phyloP scores from a whole-genome alignment of 2,329 filamentous ascomycete species.

The Colletotrichum zoysiae region DNA sequence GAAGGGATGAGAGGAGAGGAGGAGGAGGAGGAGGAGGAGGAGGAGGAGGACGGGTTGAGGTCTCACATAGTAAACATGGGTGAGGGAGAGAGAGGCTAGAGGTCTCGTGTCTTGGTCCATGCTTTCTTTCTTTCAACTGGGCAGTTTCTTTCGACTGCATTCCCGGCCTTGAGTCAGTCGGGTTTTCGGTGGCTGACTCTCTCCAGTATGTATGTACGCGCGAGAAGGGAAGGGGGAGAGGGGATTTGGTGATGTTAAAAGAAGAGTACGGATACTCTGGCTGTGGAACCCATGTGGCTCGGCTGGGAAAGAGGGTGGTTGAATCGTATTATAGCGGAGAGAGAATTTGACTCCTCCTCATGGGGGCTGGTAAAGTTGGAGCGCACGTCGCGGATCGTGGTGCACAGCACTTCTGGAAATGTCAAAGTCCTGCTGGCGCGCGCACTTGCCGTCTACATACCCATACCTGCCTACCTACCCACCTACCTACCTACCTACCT shows the following conservation, averaged over 20 bases:
- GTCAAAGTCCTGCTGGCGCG: constrained; percentile 35
- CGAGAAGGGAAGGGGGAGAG: no score
- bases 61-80: constrained; percentile 88
- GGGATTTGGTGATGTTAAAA: background rate
- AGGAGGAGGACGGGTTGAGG: constrained; percentile 75
- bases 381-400: constrained; percentile 39
- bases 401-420: constrained; percentile 36
- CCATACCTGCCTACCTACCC: constrained; percentile 29
- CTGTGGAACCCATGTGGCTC: constrained; percentile 6
- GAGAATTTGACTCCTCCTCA: constrained; percentile 24
- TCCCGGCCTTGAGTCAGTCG: constrained; percentile 16
- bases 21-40: constrained; percentile 85
- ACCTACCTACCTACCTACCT: constrained; percentile 32
- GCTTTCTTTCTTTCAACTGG: constrained; percentile 32
- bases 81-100: constrained; percentile 90
- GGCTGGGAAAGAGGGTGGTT: constrained; percentile 4
- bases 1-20: constrained; percentile 83
- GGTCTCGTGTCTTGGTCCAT: constrained; percentile 60
- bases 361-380: constrained; percentile 40
- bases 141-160: constrained; percentile 17
- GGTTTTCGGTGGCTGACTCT: background rate
- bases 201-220: background rate
- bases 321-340: background rate
- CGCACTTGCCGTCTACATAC: constrained; percentile 11
- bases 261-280: constrained; percentile 12